These are phyloP conservation scores for Lasiosphaeria hispida DNA, from an alignment of 495 filamentous ascomycete genomes.

Conservation along the genomic window DNA sequence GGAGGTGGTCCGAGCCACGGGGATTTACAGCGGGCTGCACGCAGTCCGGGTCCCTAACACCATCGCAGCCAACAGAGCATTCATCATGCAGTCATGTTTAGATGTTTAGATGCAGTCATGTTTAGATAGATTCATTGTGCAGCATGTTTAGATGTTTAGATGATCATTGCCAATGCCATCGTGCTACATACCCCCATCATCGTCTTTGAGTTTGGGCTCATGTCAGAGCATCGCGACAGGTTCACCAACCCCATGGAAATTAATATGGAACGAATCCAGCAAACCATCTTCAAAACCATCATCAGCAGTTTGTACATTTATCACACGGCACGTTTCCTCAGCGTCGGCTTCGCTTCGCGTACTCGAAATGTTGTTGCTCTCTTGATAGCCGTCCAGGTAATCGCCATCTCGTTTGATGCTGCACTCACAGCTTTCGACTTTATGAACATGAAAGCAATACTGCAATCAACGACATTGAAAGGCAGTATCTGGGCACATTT, in stretches of 20 bases:
- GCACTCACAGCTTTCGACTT: conserved; percentile 53
- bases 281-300: conserved; percentile 59
- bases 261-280: conserved; percentile 63
- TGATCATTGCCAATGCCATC: conserved; percentile 55
- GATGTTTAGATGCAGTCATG: no score
- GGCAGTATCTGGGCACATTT: no score
- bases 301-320: conserved; percentile 60
- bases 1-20: no score
- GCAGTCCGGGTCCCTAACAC: no score
- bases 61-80: no score
- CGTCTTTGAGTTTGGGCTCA: conserved; percentile 47
- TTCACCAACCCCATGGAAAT: conserved; percentile 35
- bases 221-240: conserved; percentile 38
- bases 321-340: conserved; percentile 35
- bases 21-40: no score
- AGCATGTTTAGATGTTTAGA: no score
- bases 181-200: conserved; percentile 57
- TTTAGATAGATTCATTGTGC: no score
- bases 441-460: conserved; percentile 25
- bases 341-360: conserved; percentile 1
- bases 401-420: conserved; percentile 48
- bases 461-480: no score
- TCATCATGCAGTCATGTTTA: no score
- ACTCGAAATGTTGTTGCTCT: conserved; percentile 41
- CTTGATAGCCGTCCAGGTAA: conserved; percentile 58